Evolutionary conservation across 1,139 yeast species (phyloP), one percentile per base, ranked within the genome.

Genomic region (Yamadazyma siamensis): DNA sequence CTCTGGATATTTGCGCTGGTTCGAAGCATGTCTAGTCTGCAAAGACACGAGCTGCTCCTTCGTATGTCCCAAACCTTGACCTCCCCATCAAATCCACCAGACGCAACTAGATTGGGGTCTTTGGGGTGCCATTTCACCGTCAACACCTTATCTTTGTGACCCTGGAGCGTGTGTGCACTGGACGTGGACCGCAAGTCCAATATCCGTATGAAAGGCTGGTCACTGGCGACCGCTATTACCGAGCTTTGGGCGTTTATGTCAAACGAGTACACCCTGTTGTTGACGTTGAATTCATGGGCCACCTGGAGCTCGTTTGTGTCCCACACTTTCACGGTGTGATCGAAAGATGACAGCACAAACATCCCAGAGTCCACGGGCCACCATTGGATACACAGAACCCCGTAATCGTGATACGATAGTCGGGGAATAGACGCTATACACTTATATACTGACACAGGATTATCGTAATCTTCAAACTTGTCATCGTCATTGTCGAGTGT

Each of bases 351-450:
- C 3, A 88, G 72, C 8, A 87, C 70, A 59, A 88, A 88, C 77
- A 89, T 71, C 2, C 96, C 96, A 15, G 80, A 77, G 53, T 89
- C 97, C 32, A 65, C 65, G 0, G 94, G 89, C 91, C 95, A 89
- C 96, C 97, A 89, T 46, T 72, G 68, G 2, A 86, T 65, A 12
- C 75, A 61, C 0, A 95, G 82, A 0, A 88, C 65, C 0, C 96
- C 95, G 52, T 70, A 87, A 15, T 61, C 56, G 50, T 89, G 97
- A 2, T 68, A 80, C 1, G 66, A 44, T 39, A 70, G 70, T 10
- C 79, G 49, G 2, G 81, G 76, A n/a, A 78, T 51, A 12, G 70
- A 54, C 25, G 75, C 77, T 29, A 56, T 42, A 35, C 41, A 44
- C 15, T 35, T 21, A 30, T 42, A 51, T 15, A 61, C 45, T 18